Evolutionary conservation across 306 rosid genomes (phyloP), one percentile per base, ranked within the genome.

Genomic region (Quercus parvula): DNA sequence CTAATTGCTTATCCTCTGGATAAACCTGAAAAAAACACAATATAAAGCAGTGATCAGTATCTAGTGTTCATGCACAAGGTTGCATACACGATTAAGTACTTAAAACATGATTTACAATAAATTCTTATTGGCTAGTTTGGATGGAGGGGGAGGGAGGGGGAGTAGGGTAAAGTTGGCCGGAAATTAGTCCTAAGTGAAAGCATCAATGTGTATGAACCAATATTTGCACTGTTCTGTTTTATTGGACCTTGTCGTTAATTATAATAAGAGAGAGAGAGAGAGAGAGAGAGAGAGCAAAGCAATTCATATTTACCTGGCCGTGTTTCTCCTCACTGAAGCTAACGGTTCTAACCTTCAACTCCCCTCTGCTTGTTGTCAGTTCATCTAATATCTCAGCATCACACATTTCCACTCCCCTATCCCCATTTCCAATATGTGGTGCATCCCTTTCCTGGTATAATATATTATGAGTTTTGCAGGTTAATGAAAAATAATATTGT

Each of bases 331-430:
- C 98, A 1, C 13, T 78, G 61, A 88, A 90, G 88, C 94, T 92
- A 15, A 75, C 52, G 33, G 79, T 77, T 92, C 85, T 89, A 73
- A 92, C 77, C 86, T 92, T 94, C 78, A 94, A 73, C 82, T 94
- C 97, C 57, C 98, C 97, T 85, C 98, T 90, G 24, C 81, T 85
- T 13, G 96, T 94, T 58, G 96, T 91, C 72, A 92, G 80, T 74
- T 84, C 92, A 41, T 94, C 97, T 15, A 94, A 81, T 56, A 92
- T 91, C 88, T 94, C 97, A 77, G 87, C 97, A 85, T 91, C 83
- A 59, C 71, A 83, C 52, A 80, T 76, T 59, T 83, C 86, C 64
- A 44, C 70, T 63, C 38, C 84, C 57, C 52, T 77, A 64, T 90
- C 93, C 20, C 24, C 82, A 11, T 84, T 38, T 75, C 80, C 91